Percentiles rank a stretch among this genome's conserved stretches.
These are phyloP conservation scores for Blastocystis sp. DNA, from an alignment of 352 stramenopile species.

Conservation along the genomic window DNA sequence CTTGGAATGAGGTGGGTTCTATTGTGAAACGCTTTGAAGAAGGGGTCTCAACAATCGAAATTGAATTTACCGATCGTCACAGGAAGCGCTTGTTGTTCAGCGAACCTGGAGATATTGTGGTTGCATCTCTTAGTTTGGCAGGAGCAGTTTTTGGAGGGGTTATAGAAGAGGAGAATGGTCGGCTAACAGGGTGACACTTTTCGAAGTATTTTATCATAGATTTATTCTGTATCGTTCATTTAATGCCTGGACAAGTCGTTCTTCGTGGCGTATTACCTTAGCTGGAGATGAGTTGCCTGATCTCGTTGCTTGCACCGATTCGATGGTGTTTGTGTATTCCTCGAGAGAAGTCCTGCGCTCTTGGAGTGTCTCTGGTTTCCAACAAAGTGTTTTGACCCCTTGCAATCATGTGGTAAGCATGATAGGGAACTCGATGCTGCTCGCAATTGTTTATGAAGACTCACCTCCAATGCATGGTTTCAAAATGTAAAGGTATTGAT, in stretches of 20 bases:
- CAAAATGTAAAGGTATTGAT: neutral
- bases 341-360: neutral
- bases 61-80: neutral
- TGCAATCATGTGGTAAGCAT: slow-evolving; percentile 14
- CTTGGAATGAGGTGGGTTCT: slow-evolving; percentile 30
- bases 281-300: neutral
- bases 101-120: neutral
- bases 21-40: neutral
- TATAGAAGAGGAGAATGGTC: slow-evolving; percentile 20
- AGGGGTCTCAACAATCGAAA: neutral
- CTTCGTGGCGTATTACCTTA: slow-evolving; percentile 1
- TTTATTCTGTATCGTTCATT: slow-evolving; percentile 30
- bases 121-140: neutral
- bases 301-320: slow-evolving; percentile 22
- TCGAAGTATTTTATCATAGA: neutral
- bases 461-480: slow-evolving; percentile 11
- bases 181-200: neutral
- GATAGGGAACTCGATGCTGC: neutral
- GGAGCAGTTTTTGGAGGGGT: slow-evolving; percentile 14
- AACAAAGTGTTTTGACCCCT: neutral
- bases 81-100: slow-evolving; percentile 24
- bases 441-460: slow-evolving; percentile 18
- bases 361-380: slow-evolving; percentile 30
- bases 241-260: slow-evolving; percentile 2
- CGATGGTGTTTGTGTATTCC: slow-evolving; percentile 44